Evolutionary conservation across 108 stramenopile species (phyloP).

Genomic region (Pseudonitzschia pungens): DNA sequence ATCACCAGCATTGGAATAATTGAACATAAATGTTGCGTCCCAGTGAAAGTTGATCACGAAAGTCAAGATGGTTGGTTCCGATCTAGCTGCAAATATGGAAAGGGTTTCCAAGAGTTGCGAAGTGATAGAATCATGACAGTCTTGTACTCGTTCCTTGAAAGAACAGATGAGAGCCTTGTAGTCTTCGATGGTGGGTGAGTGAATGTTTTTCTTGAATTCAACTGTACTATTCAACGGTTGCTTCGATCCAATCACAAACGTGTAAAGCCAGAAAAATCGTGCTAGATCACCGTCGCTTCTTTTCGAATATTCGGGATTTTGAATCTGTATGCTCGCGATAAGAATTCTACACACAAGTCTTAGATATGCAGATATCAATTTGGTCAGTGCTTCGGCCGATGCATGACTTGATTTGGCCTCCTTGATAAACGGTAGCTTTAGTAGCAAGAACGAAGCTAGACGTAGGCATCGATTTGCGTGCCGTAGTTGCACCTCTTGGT

Average conservation of each 20-base stretch:
- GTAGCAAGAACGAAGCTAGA: constrained; percentile 19
- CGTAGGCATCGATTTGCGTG: constrained; percentile 20
- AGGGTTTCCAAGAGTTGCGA: constrained; percentile 26
- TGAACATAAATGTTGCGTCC: constrained; percentile 1
- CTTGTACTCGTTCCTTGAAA: not conserved
- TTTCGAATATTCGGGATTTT: not conserved
- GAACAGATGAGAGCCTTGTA: constrained; percentile 8
- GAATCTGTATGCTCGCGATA: not conserved
- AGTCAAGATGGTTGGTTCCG: constrained; percentile 2
- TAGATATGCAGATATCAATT: constrained; percentile 25
- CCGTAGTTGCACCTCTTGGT: not conserved
- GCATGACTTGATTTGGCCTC: not conserved
- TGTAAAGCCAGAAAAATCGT: constrained; percentile 13
- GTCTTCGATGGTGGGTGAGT: not conserved
- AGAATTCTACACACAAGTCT: constrained; percentile 12
- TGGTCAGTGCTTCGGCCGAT: not conserved
- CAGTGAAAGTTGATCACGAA: constrained; percentile 22
- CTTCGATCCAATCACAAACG: constrained; percentile 13
- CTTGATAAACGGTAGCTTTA: not conserved
- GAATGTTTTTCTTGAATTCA: not conserved
- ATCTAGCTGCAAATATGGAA: constrained; percentile 18
- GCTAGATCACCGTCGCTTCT: not conserved
- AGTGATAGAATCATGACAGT: constrained; percentile 11
- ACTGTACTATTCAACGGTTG: constrained; percentile 18
- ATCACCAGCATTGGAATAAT: not conserved